Base-by-base conservation (phyloP, 1,284 basidiomycete species). In the Cutaneotrichosporon cavernicola region DNA sequence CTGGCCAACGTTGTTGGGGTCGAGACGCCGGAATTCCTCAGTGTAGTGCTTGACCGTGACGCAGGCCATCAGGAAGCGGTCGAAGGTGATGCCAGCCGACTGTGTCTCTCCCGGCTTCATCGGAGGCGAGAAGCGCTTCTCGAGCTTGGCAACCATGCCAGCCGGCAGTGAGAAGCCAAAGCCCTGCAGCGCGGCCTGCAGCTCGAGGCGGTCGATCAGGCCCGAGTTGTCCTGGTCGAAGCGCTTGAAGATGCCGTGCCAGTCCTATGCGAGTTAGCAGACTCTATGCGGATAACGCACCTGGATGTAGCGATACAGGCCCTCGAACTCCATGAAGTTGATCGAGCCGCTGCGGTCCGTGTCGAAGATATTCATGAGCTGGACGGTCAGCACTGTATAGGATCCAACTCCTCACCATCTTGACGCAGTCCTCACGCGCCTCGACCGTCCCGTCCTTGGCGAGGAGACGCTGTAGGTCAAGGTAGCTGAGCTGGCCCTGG, bases 1-100 rank as follows among this genome's bases (percentile, higher is more conserved):
- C 8, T 69, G 63, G 5, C 79, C 79, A 56, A 73, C 68, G 43
- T 68, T 65, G 57, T 72, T 69, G n/a, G 70, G 65, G 65, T 81
- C 80, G 34, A 74, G 73, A 71, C 71, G 68, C 60, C 78, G 74
- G 66, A 81, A 81, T 43, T 71, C 73, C 69, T 81, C 80, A 2
- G 79, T 80, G 61, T 76, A 81, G 68, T 81, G 80, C 68, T 81
- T 81, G 59, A 81, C 80, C n/a, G 80, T 80, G 14, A 81, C 80
- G 61, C 80, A 81, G 56, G 80, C 80, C 80, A 81, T 80, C 68
- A 81, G 72, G 71, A 81, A 81, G 58, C 80, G 67, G 73, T 81
- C 80, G 66, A 81, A 81, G 46, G 70, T 73, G 63, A 81, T 79
- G 14, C 80, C 80, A 18, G 68, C 66, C 9, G 63, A 64, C 10